phyloP scores from a whole-genome alignment of 257 asterid species.

The Solanum lycopersicoides region DNA sequence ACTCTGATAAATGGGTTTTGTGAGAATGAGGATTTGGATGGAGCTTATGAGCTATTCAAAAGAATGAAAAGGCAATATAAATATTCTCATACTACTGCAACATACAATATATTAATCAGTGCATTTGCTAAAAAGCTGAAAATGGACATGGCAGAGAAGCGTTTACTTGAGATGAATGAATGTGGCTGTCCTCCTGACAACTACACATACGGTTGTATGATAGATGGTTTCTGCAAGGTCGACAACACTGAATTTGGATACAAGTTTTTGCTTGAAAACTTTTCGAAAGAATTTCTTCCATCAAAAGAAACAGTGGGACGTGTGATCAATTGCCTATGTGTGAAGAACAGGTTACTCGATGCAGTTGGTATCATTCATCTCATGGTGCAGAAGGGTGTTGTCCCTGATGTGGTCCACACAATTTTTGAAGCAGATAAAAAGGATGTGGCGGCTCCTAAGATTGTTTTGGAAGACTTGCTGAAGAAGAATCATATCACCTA shows the following conservation, averaged over 20 bases:
- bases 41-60: conserved; percentile 47
- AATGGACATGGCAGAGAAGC: conserved; percentile 43
- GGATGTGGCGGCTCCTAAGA: conserved; percentile 78
- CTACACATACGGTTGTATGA: conserved; percentile 69
- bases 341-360: conserved; percentile 51
- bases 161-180: conserved; percentile 50
- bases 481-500: conserved; percentile 62
- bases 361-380: conserved; percentile 54
- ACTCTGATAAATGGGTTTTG: conserved; percentile 74
- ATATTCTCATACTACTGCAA: conserved; percentile 49
- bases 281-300: conserved; percentile 48
- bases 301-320: conserved; percentile 57
- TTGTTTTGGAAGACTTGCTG: conserved; percentile 71
- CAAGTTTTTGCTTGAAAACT: conserved; percentile 37
- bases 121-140: conserved; percentile 54
- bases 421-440: conserved; percentile 72
- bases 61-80: conserved; percentile 47
- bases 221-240: conserved; percentile 73
- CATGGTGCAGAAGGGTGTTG: conserved; percentile 70
- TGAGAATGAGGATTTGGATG: conserved; percentile 53
- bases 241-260: conserved; percentile 55
- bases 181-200: conserved; percentile 41
- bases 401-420: conserved; percentile 59
- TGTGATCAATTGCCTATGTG: conserved; percentile 65
- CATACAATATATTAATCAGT: conserved; percentile 57